These are phyloP conservation scores for Phtheirospermum japonicum DNA, from an alignment of 257 asterid genomes.

Conservation along the genomic window DNA sequence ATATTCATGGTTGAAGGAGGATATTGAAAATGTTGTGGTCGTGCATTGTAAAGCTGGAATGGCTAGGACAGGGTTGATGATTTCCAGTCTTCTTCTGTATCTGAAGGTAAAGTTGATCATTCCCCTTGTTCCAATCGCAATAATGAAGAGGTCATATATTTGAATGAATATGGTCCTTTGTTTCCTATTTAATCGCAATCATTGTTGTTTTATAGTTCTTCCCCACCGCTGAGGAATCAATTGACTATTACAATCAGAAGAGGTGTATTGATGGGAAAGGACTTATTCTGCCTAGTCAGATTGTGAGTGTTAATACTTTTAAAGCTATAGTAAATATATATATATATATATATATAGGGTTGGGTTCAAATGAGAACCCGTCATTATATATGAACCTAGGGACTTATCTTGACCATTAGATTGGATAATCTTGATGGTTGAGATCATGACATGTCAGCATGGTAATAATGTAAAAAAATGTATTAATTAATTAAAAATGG, in stretches of 20 bases:
- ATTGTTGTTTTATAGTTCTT: conserved; percentile 58
- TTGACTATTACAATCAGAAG: conserved; percentile 93
- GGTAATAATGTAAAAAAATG: too few species aligned
- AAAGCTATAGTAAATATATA: conserved; percentile 6
- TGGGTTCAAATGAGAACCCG: too few species aligned
- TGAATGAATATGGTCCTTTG: background rate
- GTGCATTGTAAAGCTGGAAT: conserved; percentile 99
- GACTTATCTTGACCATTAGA: too few species aligned
- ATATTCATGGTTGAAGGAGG: conserved; percentile 98
- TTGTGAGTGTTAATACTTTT: conserved; percentile 50
- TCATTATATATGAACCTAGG: too few species aligned
- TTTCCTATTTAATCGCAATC: conserved; percentile 27
- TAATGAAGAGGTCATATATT: background rate
- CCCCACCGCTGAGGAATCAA: conserved; percentile 97
- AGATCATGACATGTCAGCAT: too few species aligned
- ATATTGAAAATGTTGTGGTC: conserved; percentile 95
- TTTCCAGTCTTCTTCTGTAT: conserved; percentile 91
- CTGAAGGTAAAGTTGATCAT: conserved; percentile 49
- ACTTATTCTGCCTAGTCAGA: conserved; percentile 97
- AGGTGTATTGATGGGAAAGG: conserved; percentile 93
- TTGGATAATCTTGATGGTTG: too few species aligned
- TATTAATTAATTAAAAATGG: too few species aligned
- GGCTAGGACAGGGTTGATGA: conserved; percentile 99
- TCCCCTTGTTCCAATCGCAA: background rate
- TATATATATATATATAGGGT: too few species aligned